Base-by-base conservation (phyloP, 2,329 filamentous ascomycete species). In the Calonectria pauciramosa region DNA sequence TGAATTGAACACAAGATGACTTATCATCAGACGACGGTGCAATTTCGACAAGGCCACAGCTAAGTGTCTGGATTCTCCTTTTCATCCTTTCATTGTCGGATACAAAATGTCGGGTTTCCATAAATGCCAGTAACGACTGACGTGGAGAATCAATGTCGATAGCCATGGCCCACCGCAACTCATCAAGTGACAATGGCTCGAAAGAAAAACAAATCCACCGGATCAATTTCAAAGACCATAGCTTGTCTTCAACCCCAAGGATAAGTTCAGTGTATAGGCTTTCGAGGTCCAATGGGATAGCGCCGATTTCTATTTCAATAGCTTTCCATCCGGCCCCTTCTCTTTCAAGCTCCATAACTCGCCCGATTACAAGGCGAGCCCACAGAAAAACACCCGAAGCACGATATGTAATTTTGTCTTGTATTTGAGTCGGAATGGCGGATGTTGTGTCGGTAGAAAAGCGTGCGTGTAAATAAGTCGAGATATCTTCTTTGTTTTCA, bases 321-420 rank as follows among this genome's bases (percentile, higher is more conserved):
- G 18, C 36, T 41, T 41, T n/a, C 14, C 20, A 28, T 2, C 30
- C 34, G 1, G 32, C 36, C 1, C 80, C 79, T 5, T 75, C 30
- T 0, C 32, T 34, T 0, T 79, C 56, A 11, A 82, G 76, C 0
- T 71, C 2, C 0, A 80, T 23, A 13, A 78, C 76, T 20, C 54
- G 47, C 0, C 78, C 41, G 6, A 82, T 75, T 0, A 84, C 82
- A 20, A 86, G 77, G 20, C 38, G 65, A 0, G 83, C 83, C 85
- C 85, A 86, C 32, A 85, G 74, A 59, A 86, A 86, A 7, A 86
- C 73, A 3, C 85, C 84, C 0, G 66, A n/a, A 2, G 85, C 81
- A 20, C 79, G 79, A 4, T 69, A 2, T 4, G 71, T 78, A 23
- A 86, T 82, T 0, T 77, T 23, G 4, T 72, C 28, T 9, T 67